Conservation (phyloP, 805 yeast species). For the Yamadazyma ubonensis region DNA sequence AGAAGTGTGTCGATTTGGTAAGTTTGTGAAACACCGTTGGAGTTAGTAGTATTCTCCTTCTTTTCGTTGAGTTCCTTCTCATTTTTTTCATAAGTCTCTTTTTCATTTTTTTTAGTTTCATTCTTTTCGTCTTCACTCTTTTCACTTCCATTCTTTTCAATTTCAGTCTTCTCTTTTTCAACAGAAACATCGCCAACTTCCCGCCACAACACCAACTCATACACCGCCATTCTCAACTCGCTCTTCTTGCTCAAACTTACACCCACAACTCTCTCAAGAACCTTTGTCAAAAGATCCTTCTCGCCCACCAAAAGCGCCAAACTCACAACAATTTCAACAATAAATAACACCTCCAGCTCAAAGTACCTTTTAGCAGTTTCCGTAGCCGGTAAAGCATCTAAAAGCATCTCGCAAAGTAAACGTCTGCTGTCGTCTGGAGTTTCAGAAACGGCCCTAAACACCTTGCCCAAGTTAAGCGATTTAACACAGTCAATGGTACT, state of each 20-base stretch:
- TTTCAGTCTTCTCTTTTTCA: neutral
- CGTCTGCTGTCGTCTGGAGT: constrained; percentile 34
- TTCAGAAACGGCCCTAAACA: constrained; percentile 52
- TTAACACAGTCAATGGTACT: constrained; percentile 81
- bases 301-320: constrained; percentile 33
- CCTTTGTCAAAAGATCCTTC: constrained; percentile 19
- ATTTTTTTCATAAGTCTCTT: neutral
- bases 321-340: constrained; percentile 45
- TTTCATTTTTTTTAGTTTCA: too few relatives aligned
- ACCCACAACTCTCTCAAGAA: constrained; percentile 11
- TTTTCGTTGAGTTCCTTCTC: neutral
- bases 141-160: neutral
- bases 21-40: too few relatives aligned
- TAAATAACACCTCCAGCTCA: constrained; percentile 48
- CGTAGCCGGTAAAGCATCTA: constrained; percentile 27
- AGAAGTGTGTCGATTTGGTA: neutral
- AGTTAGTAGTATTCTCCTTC: too few relatives aligned
- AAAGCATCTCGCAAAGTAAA: constrained; percentile 27
- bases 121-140: neutral
- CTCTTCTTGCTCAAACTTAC: constrained; percentile 29
- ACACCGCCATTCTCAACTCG: constrained; percentile 47
- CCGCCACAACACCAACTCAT: constrained; percentile 49
- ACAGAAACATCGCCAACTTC: neutral
- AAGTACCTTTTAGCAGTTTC: constrained; percentile 34
- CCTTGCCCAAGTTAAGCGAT: constrained; percentile 58